phyloP scores from a whole-genome alignment of 2,329 filamentous ascomycete genomes.

The Zymoseptoria tritici region DNA sequence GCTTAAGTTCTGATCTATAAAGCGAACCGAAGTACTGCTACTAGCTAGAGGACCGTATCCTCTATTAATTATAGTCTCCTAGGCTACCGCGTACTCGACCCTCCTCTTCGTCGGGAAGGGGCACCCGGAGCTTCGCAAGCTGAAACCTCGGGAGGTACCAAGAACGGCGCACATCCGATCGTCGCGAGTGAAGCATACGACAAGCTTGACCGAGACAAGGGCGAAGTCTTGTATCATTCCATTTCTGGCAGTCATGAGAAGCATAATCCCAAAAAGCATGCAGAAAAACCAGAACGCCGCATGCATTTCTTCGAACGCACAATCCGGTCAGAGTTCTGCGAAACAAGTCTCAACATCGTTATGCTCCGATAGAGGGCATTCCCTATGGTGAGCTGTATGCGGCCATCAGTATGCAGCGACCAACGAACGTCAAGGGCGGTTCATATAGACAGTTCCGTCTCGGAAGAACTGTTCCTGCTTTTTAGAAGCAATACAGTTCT shows the following conservation, averaged over 20 bases:
- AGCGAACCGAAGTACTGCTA: too few species aligned
- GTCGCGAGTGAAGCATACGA: slow-evolving; percentile 21
- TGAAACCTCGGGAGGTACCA: slow-evolving; percentile 16
- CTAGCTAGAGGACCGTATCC: too few species aligned
- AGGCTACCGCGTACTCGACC: too few species aligned
- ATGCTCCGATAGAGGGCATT: slow-evolving; percentile 13
- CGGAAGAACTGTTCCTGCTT: slow-evolving; percentile 1
- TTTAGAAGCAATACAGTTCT: too few species aligned
- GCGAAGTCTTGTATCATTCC: too few species aligned
- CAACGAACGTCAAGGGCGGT: slow-evolving; percentile 18
- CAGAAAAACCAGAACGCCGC: slow-evolving; percentile 12
- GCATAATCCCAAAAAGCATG: slow-evolving; percentile 13
- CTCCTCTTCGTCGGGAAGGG: too few species aligned
- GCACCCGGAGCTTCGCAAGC: slow-evolving; percentile 20
- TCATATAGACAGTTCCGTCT: slow-evolving; percentile 25
- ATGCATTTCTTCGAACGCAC: slow-evolving; percentile 6
- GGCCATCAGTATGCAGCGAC: slow-evolving; percentile 6
- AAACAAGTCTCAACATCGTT: slow-evolving; percentile 4
- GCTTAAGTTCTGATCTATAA: too few species aligned
- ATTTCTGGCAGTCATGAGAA: slow-evolving; percentile 20
- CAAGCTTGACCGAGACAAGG: slow-evolving; percentile 18
- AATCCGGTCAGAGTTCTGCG: slow-evolving; percentile 20
- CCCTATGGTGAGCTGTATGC: slow-evolving; percentile 23
- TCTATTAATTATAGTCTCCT: too few species aligned
- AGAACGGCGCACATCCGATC: slow-evolving; percentile 18